A percentile compares a stretch with the other conserved stretches of the same genome.
phyloP scores from a whole-genome alignment of 2,329 filamentous ascomycete species.

The Diplodia intermedia region DNA sequence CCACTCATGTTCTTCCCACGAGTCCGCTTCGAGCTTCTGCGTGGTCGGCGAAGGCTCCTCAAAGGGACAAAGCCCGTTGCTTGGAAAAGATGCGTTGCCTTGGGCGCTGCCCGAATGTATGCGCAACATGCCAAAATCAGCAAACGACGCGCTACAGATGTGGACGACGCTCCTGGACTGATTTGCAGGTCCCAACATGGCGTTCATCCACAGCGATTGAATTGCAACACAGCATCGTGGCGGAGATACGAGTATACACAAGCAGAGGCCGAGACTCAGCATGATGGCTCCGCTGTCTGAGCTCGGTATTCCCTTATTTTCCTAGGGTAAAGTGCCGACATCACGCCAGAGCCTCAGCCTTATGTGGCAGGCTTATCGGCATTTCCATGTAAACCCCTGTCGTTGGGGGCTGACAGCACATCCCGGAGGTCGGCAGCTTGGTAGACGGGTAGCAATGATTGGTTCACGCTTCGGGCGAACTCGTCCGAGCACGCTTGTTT shows the following conservation, averaged over 20 bases:
- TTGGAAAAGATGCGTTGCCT: neutral
- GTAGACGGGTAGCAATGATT: constrained; percentile 1
- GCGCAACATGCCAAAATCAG: constrained; percentile 2
- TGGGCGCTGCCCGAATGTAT: neutral
- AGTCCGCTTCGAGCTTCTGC: constrained; percentile 3
- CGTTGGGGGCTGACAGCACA: constrained; percentile 6
- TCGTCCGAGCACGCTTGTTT: neutral
- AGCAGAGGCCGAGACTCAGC: neutral
- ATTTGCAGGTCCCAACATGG: neutral
- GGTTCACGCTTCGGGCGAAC: constrained; percentile 6
- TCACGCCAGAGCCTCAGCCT: constrained; percentile 23
- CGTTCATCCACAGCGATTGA: too few species aligned
- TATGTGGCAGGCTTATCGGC: constrained; percentile 18
- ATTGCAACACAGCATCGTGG: neutral
- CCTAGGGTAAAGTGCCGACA: constrained; percentile 1
- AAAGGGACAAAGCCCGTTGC: neutral
- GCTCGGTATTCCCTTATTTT: constrained; percentile 18
- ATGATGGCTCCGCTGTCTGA: neutral
- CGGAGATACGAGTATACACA: neutral
- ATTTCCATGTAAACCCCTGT: neutral
- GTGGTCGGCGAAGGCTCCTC: neutral
- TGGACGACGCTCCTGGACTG: constrained; percentile 8
- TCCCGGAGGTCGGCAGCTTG: neutral
- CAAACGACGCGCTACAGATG: neutral
- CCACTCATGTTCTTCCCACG: constrained; percentile 5